Base-by-base conservation (phyloP, 2,329 filamentous ascomycete genomes). In the Calonectria naviculata region DNA sequence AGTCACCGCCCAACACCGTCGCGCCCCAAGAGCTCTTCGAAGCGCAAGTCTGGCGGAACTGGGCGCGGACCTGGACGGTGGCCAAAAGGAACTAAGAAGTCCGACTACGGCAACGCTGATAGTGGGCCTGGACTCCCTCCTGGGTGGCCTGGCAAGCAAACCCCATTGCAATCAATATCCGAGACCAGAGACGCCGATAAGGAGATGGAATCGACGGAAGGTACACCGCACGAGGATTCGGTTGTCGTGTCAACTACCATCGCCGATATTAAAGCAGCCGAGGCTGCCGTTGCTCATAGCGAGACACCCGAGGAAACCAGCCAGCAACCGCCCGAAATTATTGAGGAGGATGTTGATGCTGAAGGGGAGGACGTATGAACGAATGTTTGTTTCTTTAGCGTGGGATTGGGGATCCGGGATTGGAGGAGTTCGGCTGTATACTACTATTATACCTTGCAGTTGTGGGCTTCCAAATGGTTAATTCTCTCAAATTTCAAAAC, bases 71-170 rank as follows among this genome's bases (percentile, higher is more conserved):
- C 91, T 1, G 91, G 91, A 0, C 86, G 91, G 47, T 93, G 90
- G 90, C 91, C 91, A 0, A 93, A 92, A 78, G 91, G 91, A 6
- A 92, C 90, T 0, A 93, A 92, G 81, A 93, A 93, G 80, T 89
- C 89, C 44, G 91, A 93, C 76, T 93, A 93, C 68, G 90, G 90
- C 0, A 92, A 92, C 72, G 91, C 91, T 0, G 89, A 90, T 38
- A 92, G 90, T 75, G 91, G 90, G 1, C 91, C 91, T 3, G 91
- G 91, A 2, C 82, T 92, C 21, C 90, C 91, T 1, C 91, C 91
- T 3, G 86, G 85, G 0, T 91, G 89, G 89, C 78, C 77, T 21
- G 83, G 85, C 58, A 82, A 73, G 65, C 77, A 78, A 63, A 58
- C 74, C 1, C 74, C 73, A 9, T 24, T 76, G 9, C 71, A 65